Evolutionary conservation across 73 alveolate species (phyloP), one percentile per base, ranked within the genome.

Genomic region (Symbiodinium natans): DNA sequence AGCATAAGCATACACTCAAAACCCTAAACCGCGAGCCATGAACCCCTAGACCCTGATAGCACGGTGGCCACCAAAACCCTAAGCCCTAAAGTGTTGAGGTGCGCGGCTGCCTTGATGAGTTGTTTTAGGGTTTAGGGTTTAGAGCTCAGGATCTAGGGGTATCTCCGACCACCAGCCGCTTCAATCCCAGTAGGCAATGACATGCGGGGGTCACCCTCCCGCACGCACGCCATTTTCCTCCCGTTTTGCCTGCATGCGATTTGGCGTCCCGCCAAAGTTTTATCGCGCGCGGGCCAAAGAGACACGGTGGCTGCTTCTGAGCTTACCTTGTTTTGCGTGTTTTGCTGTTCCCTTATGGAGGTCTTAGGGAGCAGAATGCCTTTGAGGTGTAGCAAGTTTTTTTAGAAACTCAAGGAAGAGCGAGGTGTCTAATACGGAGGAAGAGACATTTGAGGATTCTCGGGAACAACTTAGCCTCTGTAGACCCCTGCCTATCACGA

Each of bases 261-360:
- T 87, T 87, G 94, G 94, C 68, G 68, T 34, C 63, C 73, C 40
- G 94, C 94, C 94, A 59, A 87, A 87, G 23, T 87, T 87, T 87
- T 56, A 36, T 48, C 63, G 63, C 84, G 40, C 94, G 40, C 68
- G 41, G 94, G 94, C 94, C 94, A 87, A 87, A 54, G 94, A 17
- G 94, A n/a, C 42, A 31, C 43, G 9, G 63, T 48, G 63, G 63
- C 63, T 48, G 63, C 63, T 25, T 48, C 63, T 48, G 63, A 17
- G 63, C 63, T 48, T n/a, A 48, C 63, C 63, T 25, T 48, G 63
- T 48, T 48, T 48, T 48, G 63, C 63, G n/a, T n/a, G n/a, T n/a
- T n/a, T n/a, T n/a, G n/a, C n/a, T n/a, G n/a, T n/a, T n/a, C n/a
- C n/a, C n/a, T n/a, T n/a, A n/a, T n/a, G n/a, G n/a, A n/a, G n/a